Evolutionary conservation across 257 asterid genomes (phyloP).

Genomic region (Primulina tabacum): DNA sequence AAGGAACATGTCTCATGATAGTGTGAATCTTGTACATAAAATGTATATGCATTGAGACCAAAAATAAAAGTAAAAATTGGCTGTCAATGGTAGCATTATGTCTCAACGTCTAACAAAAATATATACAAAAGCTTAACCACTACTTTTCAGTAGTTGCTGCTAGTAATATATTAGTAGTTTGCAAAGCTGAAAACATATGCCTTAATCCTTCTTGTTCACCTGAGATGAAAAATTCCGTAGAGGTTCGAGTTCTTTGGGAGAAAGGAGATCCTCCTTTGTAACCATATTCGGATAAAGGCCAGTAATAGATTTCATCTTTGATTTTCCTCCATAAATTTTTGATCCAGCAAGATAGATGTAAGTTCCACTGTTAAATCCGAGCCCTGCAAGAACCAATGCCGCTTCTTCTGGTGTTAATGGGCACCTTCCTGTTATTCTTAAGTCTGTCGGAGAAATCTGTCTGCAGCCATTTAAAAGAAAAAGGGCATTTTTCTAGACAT

Average conservation of each 20-base stretch:
- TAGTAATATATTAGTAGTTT: not conserved
- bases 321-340: constrained; percentile 66
- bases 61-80: too few relatives aligned
- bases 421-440: constrained; percentile 72
- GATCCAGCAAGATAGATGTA: constrained; percentile 89
- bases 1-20: not conserved
- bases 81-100: not conserved
- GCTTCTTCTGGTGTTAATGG: constrained; percentile 98
- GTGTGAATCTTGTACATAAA: not conserved
- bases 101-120: not conserved
- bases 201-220: constrained; percentile 31
- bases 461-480: constrained; percentile 29
- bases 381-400: constrained; percentile 78
- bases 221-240: constrained; percentile 84
- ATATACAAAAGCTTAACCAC: not conserved
- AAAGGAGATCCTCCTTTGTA: constrained; percentile 80
- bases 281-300: constrained; percentile 68
- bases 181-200: not conserved
- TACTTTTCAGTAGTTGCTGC: not conserved
- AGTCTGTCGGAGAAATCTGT: constrained; percentile 41
- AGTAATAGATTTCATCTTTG: constrained; percentile 65
- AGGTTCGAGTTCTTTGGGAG: constrained; percentile 70
- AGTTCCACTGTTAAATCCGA: constrained; percentile 60
- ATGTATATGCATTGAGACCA: not conserved
- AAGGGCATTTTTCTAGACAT: not conserved